Conservation (phyloP, 805 yeast species). For the Saccharomycopsis synnaedendra region DNA sequence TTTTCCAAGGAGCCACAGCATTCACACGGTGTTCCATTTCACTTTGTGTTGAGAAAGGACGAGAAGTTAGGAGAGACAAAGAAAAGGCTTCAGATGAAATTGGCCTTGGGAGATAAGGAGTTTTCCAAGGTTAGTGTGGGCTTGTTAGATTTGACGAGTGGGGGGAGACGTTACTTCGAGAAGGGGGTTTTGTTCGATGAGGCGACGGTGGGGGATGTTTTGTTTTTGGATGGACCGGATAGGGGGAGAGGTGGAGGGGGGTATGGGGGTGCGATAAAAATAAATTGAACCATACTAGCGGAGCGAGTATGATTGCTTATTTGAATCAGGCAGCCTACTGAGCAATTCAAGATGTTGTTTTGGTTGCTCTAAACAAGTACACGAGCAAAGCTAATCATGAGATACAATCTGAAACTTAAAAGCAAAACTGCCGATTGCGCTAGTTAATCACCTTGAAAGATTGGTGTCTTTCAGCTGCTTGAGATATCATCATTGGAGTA, state of each 20-base stretch:
- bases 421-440: too few species aligned
- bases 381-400: too few species aligned
- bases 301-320: too few species aligned
- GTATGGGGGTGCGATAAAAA: constrained; percentile 45
- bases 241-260: constrained; percentile 45
- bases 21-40: constrained; percentile 78
- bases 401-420: too few species aligned
- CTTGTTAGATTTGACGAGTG: constrained; percentile 26
- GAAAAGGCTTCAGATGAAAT: constrained; percentile 49
- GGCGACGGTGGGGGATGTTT: constrained; percentile 35
- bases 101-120: constrained; percentile 73
- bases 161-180: constrained; percentile 27
- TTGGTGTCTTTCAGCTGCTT: too few species aligned
- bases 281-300: constrained; percentile 22
- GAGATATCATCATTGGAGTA: too few species aligned
- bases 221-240: constrained; percentile 86
- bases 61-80: constrained; percentile 57
- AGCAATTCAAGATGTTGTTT: too few species aligned
- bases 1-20: constrained; percentile 57
- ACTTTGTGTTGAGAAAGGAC: constrained; percentile 56
- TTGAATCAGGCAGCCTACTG: too few species aligned
- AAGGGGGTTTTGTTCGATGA: constrained; percentile 47
- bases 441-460: too few species aligned
- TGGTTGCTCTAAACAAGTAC: too few species aligned
- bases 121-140: constrained; percentile 68